phyloP scores from a whole-genome alignment of 192 early-diverging fungal genomes.

The Coemansia sp. region DNA sequence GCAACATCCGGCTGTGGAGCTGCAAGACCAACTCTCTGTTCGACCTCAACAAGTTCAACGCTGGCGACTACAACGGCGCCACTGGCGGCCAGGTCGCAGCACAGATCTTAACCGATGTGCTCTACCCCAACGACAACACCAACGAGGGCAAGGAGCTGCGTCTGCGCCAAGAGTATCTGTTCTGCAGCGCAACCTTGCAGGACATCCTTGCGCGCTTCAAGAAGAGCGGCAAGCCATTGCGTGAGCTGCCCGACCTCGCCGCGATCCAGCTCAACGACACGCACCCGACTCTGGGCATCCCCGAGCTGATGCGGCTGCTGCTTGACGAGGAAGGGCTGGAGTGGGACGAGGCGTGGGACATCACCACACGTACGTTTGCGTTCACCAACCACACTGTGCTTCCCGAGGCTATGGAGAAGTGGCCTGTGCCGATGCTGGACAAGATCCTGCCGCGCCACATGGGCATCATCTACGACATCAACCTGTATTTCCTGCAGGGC shows the following conservation, averaged over 20 bases:
- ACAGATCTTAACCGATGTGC: slow-evolving; percentile 91
- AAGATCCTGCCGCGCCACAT: slow-evolving; percentile 95
- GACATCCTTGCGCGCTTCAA: slow-evolving; percentile 95
- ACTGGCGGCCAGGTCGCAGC: slow-evolving; percentile 91
- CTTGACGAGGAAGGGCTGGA: slow-evolving; percentile 87
- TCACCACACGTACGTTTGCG: slow-evolving; percentile 86
- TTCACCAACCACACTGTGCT: slow-evolving; percentile 99
- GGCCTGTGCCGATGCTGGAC: slow-evolving; percentile 93
- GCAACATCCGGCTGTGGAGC: slow-evolving; percentile 97
- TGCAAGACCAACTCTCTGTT: slow-evolving; percentile 89
- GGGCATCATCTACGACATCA: slow-evolving; percentile 99
- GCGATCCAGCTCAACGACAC: slow-evolving; percentile 99
- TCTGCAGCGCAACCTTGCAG: slow-evolving; percentile 86
- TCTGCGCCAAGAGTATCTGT: slow-evolving; percentile 98
- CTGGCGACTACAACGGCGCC: slow-evolving; percentile 90
- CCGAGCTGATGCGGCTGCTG: slow-evolving; percentile 90
- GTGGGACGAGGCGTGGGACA: slow-evolving; percentile 97
- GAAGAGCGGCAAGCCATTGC: slow-evolving; percentile 79
- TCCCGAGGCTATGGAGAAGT: slow-evolving; percentile 97
- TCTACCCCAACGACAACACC: slow-evolving; percentile 99
- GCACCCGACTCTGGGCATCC: slow-evolving; percentile 93
- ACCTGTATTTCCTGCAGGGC: slow-evolving; percentile 95
- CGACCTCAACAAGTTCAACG: slow-evolving; percentile 85
- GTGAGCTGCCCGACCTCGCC: slow-evolving; percentile 89
- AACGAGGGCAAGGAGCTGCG: slow-evolving; percentile 95